These are phyloP conservation scores for Lepidium campestre DNA, from an alignment of 441 rosid genomes.

Conservation along the genomic window DNA sequence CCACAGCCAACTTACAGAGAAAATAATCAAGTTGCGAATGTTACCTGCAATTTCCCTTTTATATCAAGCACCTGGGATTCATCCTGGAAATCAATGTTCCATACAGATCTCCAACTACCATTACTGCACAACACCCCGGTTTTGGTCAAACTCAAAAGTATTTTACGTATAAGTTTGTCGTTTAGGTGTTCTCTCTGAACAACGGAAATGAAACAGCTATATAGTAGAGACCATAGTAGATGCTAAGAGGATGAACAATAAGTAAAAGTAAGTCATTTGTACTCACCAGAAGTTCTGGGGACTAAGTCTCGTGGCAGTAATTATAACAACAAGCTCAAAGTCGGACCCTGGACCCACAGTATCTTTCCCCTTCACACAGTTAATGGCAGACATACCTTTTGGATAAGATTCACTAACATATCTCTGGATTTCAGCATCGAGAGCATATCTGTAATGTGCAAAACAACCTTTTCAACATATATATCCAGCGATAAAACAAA, in stretches of 20 bases:
- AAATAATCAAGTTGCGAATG: neutral
- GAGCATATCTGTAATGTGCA: slow-evolving; percentile 53
- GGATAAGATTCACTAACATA: slow-evolving; percentile 91
- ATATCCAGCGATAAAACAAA: neutral
- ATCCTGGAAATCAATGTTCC: slow-evolving; percentile 84
- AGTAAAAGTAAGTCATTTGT: neutral
- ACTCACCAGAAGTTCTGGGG: slow-evolving; percentile 95
- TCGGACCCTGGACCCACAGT: slow-evolving; percentile 74
- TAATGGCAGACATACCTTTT: slow-evolving; percentile 79
- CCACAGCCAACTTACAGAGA: neutral
- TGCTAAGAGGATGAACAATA: neutral
- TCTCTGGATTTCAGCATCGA: slow-evolving; percentile 78
- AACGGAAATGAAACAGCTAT: neutral
- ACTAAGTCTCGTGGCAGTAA: slow-evolving; percentile 77
- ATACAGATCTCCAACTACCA: slow-evolving; percentile 94
- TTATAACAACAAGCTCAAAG: slow-evolving; percentile 85
- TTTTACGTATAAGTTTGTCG: neutral
- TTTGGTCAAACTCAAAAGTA: neutral
- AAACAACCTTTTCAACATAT: slow-evolving; percentile 1
- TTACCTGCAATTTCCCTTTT: slow-evolving; percentile 84
- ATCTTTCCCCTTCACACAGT: slow-evolving; percentile 73
- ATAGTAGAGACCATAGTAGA: no score
- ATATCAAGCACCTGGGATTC: slow-evolving; percentile 64
- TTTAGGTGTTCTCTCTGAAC: neutral
- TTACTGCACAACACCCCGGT: slow-evolving; percentile 43